phyloP scores from a whole-genome alignment of 306 rosid species.

The Trifolium repens region DNA sequence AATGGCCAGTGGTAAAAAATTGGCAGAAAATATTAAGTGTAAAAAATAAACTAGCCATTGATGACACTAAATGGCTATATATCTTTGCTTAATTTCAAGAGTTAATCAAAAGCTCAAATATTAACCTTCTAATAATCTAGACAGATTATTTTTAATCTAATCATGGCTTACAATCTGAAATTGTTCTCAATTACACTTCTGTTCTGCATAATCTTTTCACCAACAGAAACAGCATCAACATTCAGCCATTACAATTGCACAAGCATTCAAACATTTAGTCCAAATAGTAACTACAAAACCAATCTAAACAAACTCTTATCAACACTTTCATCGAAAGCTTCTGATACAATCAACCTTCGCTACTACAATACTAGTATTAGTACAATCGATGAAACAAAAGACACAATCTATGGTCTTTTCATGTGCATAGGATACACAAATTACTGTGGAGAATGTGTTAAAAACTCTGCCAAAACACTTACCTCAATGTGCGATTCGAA shows the following conservation, averaged over 20 bases:
- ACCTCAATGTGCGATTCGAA: constrained; percentile 26
- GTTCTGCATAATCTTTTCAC: constrained; percentile 31
- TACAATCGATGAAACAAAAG: neutral
- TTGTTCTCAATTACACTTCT: constrained; percentile 25
- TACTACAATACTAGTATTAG: constrained; percentile 22
- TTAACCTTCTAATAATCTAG: neutral
- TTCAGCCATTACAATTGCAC: constrained; percentile 36
- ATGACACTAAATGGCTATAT: constrained; percentile 11
- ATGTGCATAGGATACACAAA: constrained; percentile 37
- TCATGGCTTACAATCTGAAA: constrained; percentile 12
- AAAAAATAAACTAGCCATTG: constrained; percentile 4
- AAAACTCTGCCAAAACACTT: constrained; percentile 5
- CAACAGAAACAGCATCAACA: constrained; percentile 21
- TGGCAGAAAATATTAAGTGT: neutral
- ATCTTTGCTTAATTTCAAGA: constrained; percentile 4
- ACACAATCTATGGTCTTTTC: constrained; percentile 37
- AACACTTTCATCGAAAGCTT: constrained; percentile 30
- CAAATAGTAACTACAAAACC: constrained; percentile 34
- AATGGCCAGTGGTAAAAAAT: constrained; percentile 8
- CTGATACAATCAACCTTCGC: neutral
- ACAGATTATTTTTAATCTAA: constrained; percentile 4
- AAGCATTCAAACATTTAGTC: constrained; percentile 1
- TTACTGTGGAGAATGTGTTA: constrained; percentile 39
- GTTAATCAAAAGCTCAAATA: constrained; percentile 7
- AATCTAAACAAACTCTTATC: constrained; percentile 28